Conservation (phyloP, 352 stramenopile species). For the Phytopythium litorale region DNA sequence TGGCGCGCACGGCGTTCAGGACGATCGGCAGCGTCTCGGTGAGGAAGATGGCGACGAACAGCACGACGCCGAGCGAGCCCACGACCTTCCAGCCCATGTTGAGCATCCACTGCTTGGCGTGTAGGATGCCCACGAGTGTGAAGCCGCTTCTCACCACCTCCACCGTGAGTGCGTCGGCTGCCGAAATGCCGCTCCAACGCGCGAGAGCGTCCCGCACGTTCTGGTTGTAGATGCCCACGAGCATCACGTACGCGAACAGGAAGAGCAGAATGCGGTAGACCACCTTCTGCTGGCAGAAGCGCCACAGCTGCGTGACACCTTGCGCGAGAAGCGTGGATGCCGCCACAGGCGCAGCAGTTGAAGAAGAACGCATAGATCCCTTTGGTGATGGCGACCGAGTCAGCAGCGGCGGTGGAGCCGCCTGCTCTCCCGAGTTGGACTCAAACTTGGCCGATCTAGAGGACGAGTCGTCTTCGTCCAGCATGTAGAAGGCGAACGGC, state of each 20-base stretch:
- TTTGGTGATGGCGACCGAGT: not conserved
- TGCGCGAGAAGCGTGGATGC: constrained; percentile 13
- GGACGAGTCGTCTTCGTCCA: constrained; percentile 32
- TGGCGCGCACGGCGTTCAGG: constrained; percentile 26
- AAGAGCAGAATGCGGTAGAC: constrained; percentile 51
- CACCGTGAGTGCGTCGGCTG: constrained; percentile 11
- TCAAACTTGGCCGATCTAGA: constrained; percentile 9
- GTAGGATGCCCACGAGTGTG: constrained; percentile 27
- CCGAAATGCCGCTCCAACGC: constrained; percentile 31
- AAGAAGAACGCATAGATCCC: not conserved
- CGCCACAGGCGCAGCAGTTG: not conserved
- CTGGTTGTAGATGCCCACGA: constrained; percentile 36
- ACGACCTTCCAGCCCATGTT: constrained; percentile 36
- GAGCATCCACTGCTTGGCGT: constrained; percentile 38
- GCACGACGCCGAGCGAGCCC: constrained; percentile 18
- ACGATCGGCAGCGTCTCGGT: constrained; percentile 29
- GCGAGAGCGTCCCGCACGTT: constrained; percentile 25
- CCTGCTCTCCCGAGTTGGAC: not conserved
- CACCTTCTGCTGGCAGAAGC: constrained; percentile 49
- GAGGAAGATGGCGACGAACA: constrained; percentile 26
- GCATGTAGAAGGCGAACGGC: constrained; percentile 28
- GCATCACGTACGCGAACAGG: constrained; percentile 31
- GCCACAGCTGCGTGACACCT: constrained; percentile 38
- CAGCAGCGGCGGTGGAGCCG: not conserved
- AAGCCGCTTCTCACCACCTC: constrained; percentile 24